Evolutionary conservation across 1,139 yeast genomes (phyloP).

Genomic region (Zygoascus meyerae): DNA sequence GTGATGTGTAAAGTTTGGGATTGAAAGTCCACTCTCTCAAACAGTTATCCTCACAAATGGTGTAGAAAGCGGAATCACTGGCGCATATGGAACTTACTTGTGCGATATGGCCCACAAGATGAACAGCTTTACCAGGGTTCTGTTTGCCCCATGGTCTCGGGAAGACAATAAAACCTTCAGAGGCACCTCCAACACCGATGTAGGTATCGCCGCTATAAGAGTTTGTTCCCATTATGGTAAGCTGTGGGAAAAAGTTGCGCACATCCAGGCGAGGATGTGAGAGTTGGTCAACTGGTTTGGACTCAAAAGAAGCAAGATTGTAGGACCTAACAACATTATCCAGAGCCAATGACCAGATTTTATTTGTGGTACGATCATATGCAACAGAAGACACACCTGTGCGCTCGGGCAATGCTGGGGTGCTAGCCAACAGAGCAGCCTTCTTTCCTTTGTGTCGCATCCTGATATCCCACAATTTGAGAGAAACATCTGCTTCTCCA

Average conservation of each 20-base stretch:
- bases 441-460: slow-evolving; percentile 4
- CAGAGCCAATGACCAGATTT: slow-evolving; percentile 22
- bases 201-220: background rate
- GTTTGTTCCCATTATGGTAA: background rate
- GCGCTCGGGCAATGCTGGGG: background rate
- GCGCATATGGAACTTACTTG: too few species aligned
- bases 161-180: too few species aligned
- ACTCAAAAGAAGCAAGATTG: slow-evolving; percentile 11
- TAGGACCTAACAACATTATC: slow-evolving; percentile 19
- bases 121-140: too few species aligned
- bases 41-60: too few species aligned
- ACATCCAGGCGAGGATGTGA: slow-evolving; percentile 16
- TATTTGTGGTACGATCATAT: slow-evolving; percentile 18
- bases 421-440: background rate
- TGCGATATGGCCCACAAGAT: too few species aligned
- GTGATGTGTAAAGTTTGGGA: too few species aligned
- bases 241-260: slow-evolving; percentile 14
- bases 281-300: slow-evolving; percentile 16
- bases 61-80: too few species aligned
- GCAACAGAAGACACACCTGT: slow-evolving; percentile 21
- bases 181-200: background rate
- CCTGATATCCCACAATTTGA: slow-evolving; percentile 28
- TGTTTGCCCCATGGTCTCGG: too few species aligned
- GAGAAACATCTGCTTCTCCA: slow-evolving; percentile 16
- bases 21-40: too few species aligned